Conservation (phyloP, 179 eudicot genomes). For the Vitellaria paradoxa region DNA sequence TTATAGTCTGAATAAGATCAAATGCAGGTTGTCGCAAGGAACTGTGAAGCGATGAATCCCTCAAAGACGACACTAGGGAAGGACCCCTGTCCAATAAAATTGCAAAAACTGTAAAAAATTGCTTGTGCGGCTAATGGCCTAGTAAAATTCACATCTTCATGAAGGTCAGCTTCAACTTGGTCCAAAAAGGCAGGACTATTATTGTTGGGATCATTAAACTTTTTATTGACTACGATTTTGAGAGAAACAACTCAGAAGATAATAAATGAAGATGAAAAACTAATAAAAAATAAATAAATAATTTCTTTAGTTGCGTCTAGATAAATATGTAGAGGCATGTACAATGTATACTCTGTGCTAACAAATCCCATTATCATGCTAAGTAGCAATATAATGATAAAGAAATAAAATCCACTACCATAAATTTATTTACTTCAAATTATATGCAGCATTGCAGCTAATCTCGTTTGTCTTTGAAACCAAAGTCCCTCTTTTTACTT, state of each 20-base stretch:
- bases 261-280: neutral
- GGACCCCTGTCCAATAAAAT: conserved; percentile 75
- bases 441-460: neutral
- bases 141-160: conserved; percentile 9
- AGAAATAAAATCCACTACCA: neutral
- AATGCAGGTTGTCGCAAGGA: conserved; percentile 94
- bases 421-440: neutral
- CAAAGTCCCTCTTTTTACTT: neutral
- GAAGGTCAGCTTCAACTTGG: neutral
- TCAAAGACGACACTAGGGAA: conserved; percentile 80
- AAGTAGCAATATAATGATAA: neutral
- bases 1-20: conserved; percentile 83
- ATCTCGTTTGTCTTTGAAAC: neutral
- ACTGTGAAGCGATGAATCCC: conserved; percentile 71
- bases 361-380: neutral
- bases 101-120: conserved; percentile 11
- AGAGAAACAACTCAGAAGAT: neutral
- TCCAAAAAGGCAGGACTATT: neutral
- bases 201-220: neutral
- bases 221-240: neutral
- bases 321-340: neutral
- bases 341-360: neutral
- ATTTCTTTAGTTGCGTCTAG: neutral
- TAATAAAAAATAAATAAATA: neutral
- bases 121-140: neutral